A percentile compares a stretch with the other conserved stretches of the same genome.
Conservation (phyloP, 2,329 filamentous ascomycete genomes). For the Xylariaceae sp. region DNA sequence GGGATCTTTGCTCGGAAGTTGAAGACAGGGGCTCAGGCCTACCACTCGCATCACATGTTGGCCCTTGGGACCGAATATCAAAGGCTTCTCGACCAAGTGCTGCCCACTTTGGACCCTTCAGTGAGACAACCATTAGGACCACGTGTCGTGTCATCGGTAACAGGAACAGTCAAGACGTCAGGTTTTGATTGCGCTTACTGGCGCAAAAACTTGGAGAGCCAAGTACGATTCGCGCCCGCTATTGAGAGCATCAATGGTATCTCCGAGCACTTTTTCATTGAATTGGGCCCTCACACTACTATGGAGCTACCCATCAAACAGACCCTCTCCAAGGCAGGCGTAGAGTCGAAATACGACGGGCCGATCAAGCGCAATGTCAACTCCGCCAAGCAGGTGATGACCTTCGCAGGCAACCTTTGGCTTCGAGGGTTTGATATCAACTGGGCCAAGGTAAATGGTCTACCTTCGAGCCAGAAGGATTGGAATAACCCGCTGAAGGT, state of each 20-base stretch:
- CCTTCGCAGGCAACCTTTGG: no score
- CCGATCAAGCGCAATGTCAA: no score
- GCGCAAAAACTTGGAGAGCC: conserved; percentile 14
- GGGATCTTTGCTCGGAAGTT: not conserved
- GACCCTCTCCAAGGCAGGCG: not conserved
- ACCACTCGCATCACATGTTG: conserved; percentile 19
- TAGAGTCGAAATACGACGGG: no score
- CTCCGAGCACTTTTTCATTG: conserved; percentile 6
- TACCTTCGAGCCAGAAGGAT: no score
- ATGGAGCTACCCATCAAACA: conserved; percentile 35
- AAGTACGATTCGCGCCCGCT: conserved; percentile 10
- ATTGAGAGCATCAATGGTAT: not conserved
- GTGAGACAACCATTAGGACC: not conserved
- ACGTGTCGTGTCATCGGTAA: not conserved
- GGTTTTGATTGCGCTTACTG: conserved; percentile 9
- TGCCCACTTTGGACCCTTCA: not conserved
- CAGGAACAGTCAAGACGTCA: not conserved
- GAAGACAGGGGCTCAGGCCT: conserved; percentile 6
- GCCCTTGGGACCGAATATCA: conserved; percentile 18
- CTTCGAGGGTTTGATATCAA: no score
- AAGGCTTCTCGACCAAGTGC: conserved; percentile 1
- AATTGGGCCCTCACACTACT: conserved; percentile 26
- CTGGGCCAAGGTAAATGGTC: no score
- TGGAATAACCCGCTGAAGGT: not conserved
- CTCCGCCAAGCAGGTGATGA: no score